Evolutionary conservation across 1,284 basidiomycete species (phyloP), one percentile per base, ranked within the genome.

Genomic region (Pyrrhoderma noxium): DNA sequence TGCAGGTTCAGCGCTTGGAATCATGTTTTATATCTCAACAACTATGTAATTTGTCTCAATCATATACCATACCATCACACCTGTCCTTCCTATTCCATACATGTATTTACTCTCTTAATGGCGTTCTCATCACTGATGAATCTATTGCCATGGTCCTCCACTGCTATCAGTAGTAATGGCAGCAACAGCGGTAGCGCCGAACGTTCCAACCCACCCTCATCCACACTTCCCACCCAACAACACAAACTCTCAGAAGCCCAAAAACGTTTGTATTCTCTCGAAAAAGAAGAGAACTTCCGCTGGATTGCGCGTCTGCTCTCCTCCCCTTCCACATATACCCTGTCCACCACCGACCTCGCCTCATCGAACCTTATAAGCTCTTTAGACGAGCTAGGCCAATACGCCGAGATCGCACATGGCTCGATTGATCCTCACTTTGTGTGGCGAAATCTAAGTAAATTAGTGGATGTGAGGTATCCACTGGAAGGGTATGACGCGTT

Each of bases 231-330:
- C 27, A n/a, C 47, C 47, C 16, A 8, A 14, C 4, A n/a, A n/a
- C n/a, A n/a, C n/a, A n/a, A n/a, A n/a, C 53, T 51, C 21, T 39
- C 53, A 9, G 43, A 45, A 22, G 25, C 34, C 41, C 57, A 59
- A 49, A 45, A 52, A 45, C 38, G 40, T 38, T 54, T 57, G 44
- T 58, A 61, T 44, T 49, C 54, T 18, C 51, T 45, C 39, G 59
- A 61, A 51, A 43, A 49, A n/a, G 58, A 51, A 42, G 52, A 53
- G 18, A 61, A 61, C 48, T 59, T 60, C 43, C 55, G 60, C 19
- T 58, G 54, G 54, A 47, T 60, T 3, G 49, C 59, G 8, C 51
- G 44, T 21, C 27, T 57, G 3, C 47, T 55, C 16, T 5, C 37
- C 19, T 36, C 44, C n/a, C 44, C 19, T 36, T 54, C 53, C 3